phyloP scores from a whole-genome alignment of 345 rosid species.

The Acer yangbiense region DNA sequence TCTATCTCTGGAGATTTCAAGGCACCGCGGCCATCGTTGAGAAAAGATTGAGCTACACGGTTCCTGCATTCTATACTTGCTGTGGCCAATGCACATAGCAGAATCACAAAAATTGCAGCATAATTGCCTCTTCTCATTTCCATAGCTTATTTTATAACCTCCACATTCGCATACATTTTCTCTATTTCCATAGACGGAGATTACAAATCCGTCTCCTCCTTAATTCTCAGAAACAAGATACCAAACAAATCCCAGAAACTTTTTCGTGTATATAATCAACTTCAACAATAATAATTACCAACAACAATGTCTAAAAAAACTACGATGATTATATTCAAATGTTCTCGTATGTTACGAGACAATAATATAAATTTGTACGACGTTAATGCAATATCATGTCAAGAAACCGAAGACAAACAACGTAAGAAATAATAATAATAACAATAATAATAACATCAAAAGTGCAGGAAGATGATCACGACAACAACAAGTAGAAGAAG shows the following conservation, averaged over 20 bases:
- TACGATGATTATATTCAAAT: not conserved
- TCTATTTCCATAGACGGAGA: constrained; percentile 40
- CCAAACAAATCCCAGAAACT: constrained; percentile 1
- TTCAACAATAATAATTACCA: constrained; percentile 4
- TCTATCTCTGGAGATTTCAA: constrained; percentile 13
- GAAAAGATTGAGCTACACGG: constrained; percentile 9
- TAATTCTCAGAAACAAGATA: constrained; percentile 5
- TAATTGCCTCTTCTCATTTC: constrained; percentile 34
- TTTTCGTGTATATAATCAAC: not conserved
- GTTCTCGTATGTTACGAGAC: not conserved
- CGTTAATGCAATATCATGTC: not conserved
- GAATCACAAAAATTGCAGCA: constrained; percentile 31
- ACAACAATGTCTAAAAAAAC: not conserved
- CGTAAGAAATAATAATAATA: not conserved
- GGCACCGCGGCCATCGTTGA: constrained; percentile 13
- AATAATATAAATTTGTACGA: not conserved
- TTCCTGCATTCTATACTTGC: constrained; percentile 31
- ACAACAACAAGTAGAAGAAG: not conserved
- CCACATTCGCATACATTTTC: constrained; percentile 35
- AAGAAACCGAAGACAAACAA: not conserved
- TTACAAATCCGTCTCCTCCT: not conserved
- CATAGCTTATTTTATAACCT: constrained; percentile 39
- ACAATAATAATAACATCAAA: not conserved
- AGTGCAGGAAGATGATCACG: not conserved
- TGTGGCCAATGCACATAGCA: constrained; percentile 35